These are phyloP conservation scores for Nelumbo lutea DNA, from an alignment of 164 flowering plant genomes.

Conservation along the genomic window DNA sequence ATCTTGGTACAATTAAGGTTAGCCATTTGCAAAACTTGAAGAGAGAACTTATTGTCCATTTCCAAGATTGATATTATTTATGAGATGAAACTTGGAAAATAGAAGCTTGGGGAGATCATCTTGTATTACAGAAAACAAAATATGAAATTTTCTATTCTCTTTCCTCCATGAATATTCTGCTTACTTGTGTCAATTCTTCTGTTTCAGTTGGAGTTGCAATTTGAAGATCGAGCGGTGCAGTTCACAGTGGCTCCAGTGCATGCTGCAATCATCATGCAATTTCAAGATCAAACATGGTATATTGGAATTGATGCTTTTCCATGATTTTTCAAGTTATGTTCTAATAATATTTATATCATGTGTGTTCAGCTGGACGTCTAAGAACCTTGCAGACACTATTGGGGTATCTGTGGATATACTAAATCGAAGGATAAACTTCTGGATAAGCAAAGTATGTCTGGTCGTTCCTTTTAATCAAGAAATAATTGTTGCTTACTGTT, in stretches of 20 bases:
- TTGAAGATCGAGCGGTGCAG: conserved; percentile 71
- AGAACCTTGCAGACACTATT: conserved; percentile 70
- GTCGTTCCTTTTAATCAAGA: background rate
- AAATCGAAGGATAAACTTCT: conserved; percentile 73
- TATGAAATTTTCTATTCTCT: background rate
- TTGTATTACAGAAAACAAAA: background rate
- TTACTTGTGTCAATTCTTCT: background rate
- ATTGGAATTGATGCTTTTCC: background rate
- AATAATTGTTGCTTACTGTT: background rate
- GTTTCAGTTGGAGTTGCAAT: conserved; percentile 83
- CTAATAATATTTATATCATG: conserved; percentile 1
- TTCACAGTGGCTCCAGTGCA: conserved; percentile 84
- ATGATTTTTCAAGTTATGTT: background rate
- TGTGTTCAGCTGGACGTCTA: conserved; percentile 80
- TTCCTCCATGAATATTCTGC: background rate
- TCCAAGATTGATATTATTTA: background rate
- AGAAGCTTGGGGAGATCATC: background rate
- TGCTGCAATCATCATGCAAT: conserved; percentile 88
- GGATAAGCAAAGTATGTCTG: conserved; percentile 82
- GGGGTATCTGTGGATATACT: conserved; percentile 79
- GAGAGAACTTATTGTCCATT: background rate
- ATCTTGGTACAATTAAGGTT: conserved; percentile 94
- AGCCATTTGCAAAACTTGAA: conserved; percentile 12
- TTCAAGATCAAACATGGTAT: conserved; percentile 81
- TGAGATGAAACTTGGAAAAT: background rate